phyloP scores from a whole-genome alignment of 352 stramenopile species.

The Aphanomyces astaci region DNA sequence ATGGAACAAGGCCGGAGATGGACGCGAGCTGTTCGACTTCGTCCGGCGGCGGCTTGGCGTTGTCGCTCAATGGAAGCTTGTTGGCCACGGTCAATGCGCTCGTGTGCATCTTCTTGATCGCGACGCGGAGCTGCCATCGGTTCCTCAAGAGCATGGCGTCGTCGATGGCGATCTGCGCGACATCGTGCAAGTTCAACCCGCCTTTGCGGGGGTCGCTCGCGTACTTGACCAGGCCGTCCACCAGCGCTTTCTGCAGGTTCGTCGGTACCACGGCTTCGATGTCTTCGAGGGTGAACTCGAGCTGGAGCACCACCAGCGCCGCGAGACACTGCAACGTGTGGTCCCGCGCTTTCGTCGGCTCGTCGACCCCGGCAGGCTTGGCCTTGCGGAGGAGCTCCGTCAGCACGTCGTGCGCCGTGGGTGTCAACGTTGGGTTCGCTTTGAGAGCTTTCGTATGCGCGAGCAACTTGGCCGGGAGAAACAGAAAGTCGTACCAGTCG shows the following conservation, averaged over 20 bases:
- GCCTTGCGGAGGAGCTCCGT: slow-evolving; percentile 77
- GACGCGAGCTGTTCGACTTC: slow-evolving; percentile 17
- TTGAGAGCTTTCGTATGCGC: slow-evolving; percentile 5
- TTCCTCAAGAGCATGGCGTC: slow-evolving; percentile 60
- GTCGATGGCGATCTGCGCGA: slow-evolving; percentile 26
- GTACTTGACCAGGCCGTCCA: slow-evolving; percentile 76
- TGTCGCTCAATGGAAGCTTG: slow-evolving; percentile 23
- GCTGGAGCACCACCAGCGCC: slow-evolving; percentile 67
- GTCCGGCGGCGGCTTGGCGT: slow-evolving; percentile 17
- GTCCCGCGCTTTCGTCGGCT: slow-evolving; percentile 52
- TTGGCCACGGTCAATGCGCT: background rate
- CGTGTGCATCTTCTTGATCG: slow-evolving; percentile 20
- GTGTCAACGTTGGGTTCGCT: slow-evolving; percentile 12
- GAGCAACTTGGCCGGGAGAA: slow-evolving; percentile 72
- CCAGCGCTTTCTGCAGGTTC: slow-evolving; percentile 69
- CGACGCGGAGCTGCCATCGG: slow-evolving; percentile 58
- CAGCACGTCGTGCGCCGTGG: slow-evolving; percentile 18
- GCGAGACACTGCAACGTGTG: slow-evolving; percentile 57
- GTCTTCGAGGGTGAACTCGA: slow-evolving; percentile 44
- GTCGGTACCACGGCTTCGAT: slow-evolving; percentile 58
- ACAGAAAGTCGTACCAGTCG: slow-evolving; percentile 81
- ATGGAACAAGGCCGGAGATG: slow-evolving; percentile 2
- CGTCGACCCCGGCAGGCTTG: slow-evolving; percentile 63
- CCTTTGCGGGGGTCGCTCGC: slow-evolving; percentile 31
- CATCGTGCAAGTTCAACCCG: slow-evolving; percentile 21